Percentiles rank a stretch among this genome's conserved stretches.
Conservation (phyloP, 2,329 filamentous ascomycete species). For the Acrocalymma vagum region DNA sequence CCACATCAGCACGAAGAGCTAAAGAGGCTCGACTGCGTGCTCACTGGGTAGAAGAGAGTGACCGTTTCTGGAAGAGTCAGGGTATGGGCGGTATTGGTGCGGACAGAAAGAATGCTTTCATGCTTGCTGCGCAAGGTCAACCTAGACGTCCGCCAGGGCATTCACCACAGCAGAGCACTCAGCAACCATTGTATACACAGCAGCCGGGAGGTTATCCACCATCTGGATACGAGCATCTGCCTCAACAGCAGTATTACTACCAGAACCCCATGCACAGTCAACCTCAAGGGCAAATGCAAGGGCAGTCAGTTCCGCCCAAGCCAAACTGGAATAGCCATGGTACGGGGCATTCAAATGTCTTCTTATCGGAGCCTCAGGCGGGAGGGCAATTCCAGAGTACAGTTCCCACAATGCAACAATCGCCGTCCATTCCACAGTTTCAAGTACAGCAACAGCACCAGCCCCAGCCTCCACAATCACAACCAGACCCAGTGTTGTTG, state of each 20-base stretch:
- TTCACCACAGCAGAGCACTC: slow-evolving; percentile 5
- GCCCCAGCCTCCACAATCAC: too few relatives aligned
- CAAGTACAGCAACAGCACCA: too few relatives aligned
- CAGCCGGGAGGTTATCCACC: slow-evolving; percentile 1
- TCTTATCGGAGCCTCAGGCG: too few relatives aligned
- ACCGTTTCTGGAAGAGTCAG: neutral
- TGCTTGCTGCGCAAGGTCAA: neutral
- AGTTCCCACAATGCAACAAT: too few relatives aligned
- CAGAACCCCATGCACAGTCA: neutral
- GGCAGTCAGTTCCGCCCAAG: neutral
- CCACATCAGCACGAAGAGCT: neutral
- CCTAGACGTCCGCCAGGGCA: neutral
- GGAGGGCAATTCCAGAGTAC: too few relatives aligned
- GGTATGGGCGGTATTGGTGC: slow-evolving; percentile 2
- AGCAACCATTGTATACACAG: neutral
- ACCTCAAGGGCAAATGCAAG: neutral
- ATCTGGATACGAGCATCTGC: too few relatives aligned
- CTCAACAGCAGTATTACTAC: neutral
- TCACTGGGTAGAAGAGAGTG: slow-evolving; percentile 1
- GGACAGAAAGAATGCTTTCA: slow-evolving; percentile 1
- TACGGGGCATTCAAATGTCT: too few relatives aligned
- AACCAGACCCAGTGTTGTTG: too few relatives aligned
- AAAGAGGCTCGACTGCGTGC: slow-evolving; percentile 5
- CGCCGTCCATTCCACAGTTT: too few relatives aligned
- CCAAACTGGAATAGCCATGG: neutral